Base-by-base conservation (phyloP, 2,329 filamentous ascomycete species). In the Trichophyton verrucosum region DNA sequence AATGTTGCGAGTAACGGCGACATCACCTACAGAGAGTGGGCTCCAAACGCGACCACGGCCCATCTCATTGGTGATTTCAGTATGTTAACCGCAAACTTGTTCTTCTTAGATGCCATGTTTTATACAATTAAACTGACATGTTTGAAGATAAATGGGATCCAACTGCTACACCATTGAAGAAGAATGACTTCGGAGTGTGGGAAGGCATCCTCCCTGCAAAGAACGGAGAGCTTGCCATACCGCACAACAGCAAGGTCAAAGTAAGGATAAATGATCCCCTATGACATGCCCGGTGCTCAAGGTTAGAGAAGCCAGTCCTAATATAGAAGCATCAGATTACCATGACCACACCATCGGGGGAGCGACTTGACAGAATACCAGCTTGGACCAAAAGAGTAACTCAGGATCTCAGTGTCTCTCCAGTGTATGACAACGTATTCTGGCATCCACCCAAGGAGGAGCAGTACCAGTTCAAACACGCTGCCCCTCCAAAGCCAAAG, bases 311-410 rank as follows among this genome's bases (percentile, higher is more conserved):
- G 8, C 6, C 22, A 55, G 17, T 24, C 3, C 38, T 55, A 17
- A 55, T 55, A 4, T 55, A 4, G n/a, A 36, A n/a, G 64, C 24
- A 22, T 17, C 66, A 95, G 90, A 89, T 96, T 65, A 89, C 91
- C 7, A 82, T 99, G 74, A 84, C 88, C 57, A 82, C 89, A 8
- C 89, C 89, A 11, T 85, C 79, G 42, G 89, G 91, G 62, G 87
- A 94, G 71, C 83, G 86, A 66, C 84, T 92, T 67, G 92, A 97
- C 76, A 85, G 92, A 66, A 78, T 99, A 59, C 94, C 94, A 27
- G 89, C 91, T 30, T 99, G 94, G 94, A 97, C 97, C 78, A 96
- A 87, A 72, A 90, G 95, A 69, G 94, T 96, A 59, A 96, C 92
- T 0, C 94, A 99, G 75, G 91, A 99, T 66, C 80, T 97, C 53